phyloP scores from a whole-genome alignment of 495 filamentous ascomycete genomes.

The Lasiosphaeria ovina region DNA sequence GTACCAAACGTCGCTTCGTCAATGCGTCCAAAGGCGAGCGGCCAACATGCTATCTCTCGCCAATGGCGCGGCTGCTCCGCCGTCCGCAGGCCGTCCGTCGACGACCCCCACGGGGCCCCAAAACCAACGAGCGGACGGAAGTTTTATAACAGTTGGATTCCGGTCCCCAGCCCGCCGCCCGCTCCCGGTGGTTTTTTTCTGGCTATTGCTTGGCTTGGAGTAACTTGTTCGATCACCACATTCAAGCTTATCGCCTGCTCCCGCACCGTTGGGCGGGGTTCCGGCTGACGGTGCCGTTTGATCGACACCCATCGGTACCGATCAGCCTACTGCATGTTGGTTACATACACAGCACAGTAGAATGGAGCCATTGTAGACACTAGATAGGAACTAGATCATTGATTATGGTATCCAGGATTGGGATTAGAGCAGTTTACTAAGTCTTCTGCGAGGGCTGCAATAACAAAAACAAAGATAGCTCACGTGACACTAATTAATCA shows the following conservation, averaged over 20 bases:
- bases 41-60: slow-evolving; percentile 13
- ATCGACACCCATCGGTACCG: slow-evolving; percentile 10
- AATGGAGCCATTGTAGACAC: not conserved
- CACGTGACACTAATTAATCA: not conserved
- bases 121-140: not conserved
- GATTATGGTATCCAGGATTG: not conserved
- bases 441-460: too few relatives aligned
- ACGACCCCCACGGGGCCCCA: not conserved
- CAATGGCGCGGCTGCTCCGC: slow-evolving; percentile 5
- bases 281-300: slow-evolving; percentile 7
- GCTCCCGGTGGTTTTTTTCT: not conserved
- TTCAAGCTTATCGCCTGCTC: not conserved
- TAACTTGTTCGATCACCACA: not conserved
- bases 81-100: too few relatives aligned
- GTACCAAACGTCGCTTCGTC: too few relatives aligned
- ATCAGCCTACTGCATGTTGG: slow-evolving; percentile 1
- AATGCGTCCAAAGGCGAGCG: not conserved
- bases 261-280: not conserved
- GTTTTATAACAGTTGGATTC: not conserved
- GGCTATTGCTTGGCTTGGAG: not conserved
- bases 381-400: not conserved
- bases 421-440: too few relatives aligned
- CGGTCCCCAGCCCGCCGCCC: not conserved
- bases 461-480: too few relatives aligned
- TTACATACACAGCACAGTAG: not conserved